Conservation (phyloP, 352 stramenopile species). For the Pythium dissimile region DNA sequence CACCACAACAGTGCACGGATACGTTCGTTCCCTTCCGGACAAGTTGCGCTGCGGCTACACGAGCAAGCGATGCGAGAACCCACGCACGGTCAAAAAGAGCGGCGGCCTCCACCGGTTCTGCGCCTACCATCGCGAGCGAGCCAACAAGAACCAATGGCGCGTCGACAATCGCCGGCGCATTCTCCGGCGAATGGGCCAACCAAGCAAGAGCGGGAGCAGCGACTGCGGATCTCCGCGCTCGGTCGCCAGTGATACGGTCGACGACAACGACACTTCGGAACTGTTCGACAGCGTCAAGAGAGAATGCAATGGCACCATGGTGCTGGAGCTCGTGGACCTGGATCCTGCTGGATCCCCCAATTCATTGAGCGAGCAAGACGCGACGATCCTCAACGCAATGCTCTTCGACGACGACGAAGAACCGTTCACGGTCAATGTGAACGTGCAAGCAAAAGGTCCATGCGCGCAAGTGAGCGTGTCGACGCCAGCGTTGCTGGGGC, state of each 20-base stretch:
- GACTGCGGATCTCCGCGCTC: constrained; percentile 11
- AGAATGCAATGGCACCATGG: not conserved
- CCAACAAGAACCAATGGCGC: constrained; percentile 67
- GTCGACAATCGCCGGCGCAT: constrained; percentile 46
- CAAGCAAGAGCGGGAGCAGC: not conserved
- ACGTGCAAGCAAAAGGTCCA: too few relatives aligned
- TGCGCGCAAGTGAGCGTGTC: not conserved
- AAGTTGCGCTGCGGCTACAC: constrained; percentile 21
- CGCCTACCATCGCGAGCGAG: constrained; percentile 56
- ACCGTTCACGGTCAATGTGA: not conserved
- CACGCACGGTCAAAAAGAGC: constrained; percentile 4
- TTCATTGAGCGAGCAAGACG: constrained; percentile 14
- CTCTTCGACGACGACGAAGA: constrained; percentile 16
- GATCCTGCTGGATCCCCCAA: constrained; percentile 8
- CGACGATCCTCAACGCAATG: constrained; percentile 16
- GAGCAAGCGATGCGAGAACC: constrained; percentile 8
- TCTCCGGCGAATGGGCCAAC: not conserved
- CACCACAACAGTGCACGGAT: constrained; percentile 52
- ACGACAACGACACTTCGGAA: not conserved
- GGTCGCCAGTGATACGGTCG: not conserved
- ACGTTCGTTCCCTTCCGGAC: constrained; percentile 55
- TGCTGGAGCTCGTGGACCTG: constrained; percentile 1
- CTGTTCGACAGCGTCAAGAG: not conserved
- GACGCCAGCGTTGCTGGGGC: not conserved
- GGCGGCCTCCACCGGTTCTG: constrained; percentile 6